A percentile compares a stretch with the other conserved stretches of the same genome.
These are phyloP conservation scores for Avena eriantha DNA, from an alignment of 176 grass and related monocot genomes.

Conservation along the genomic window DNA sequence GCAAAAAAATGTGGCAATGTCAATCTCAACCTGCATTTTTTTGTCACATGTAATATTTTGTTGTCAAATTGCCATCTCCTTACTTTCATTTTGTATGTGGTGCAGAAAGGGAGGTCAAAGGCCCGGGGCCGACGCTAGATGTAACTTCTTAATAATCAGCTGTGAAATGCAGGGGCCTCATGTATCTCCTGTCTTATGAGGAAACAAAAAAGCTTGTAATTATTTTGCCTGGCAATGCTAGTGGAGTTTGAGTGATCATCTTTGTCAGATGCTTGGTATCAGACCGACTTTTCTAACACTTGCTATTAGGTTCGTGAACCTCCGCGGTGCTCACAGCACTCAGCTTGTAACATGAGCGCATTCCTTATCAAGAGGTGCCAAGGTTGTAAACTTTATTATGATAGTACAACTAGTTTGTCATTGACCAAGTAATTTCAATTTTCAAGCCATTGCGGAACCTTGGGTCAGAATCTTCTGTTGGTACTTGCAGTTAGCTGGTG, in stretches of 20 bases:
- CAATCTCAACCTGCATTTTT: constrained; percentile 31
- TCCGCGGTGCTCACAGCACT: neutral
- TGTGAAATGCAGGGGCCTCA: neutral
- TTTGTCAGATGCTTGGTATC: constrained; percentile 8
- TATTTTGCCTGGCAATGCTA: constrained; percentile 30
- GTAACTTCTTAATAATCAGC: constrained; percentile 14
- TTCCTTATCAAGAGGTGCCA: neutral
- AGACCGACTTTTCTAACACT: neutral
- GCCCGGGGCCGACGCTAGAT: constrained; percentile 65
- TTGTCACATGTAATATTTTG: neutral
- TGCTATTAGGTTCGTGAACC: constrained; percentile 14
- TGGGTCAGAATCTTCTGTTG: neutral
- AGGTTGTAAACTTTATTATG: neutral
- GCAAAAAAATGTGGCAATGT: neutral
- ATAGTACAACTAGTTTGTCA: neutral
- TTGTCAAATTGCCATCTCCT: neutral
- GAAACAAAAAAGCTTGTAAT: constrained; percentile 27
- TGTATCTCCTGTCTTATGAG: constrained; percentile 34
- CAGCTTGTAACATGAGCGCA: neutral
- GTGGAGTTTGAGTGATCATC: constrained; percentile 10
- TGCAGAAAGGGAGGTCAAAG: constrained; percentile 87
- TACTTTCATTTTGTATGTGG: constrained; percentile 12
- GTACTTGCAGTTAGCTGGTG: neutral
- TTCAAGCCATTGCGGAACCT: neutral
- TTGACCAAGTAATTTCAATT: constrained; percentile 10